phyloP scores from a whole-genome alignment of 202 grass and related monocot genomes.

The Zoysia matrella region DNA sequence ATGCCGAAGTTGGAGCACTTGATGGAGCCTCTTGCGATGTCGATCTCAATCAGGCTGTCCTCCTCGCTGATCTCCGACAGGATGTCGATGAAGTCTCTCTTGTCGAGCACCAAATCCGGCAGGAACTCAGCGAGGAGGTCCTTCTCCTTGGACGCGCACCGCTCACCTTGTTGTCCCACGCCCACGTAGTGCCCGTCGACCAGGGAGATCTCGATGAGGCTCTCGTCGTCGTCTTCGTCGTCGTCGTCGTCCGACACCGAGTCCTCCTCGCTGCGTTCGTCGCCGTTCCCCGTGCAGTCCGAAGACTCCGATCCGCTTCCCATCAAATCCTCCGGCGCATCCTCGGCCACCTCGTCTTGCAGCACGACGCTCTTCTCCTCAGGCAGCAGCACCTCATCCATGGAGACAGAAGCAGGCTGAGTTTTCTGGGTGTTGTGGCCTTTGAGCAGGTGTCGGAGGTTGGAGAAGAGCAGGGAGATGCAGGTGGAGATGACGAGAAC shows the following conservation, averaged over 20 bases:
- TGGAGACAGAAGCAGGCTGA: conserved; percentile 19
- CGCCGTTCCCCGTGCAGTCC: conserved; percentile 6
- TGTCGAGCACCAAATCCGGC: conserved; percentile 65
- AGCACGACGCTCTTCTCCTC: conserved; percentile 39
- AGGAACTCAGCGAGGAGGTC: conserved; percentile 51
- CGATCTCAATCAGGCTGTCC: conserved; percentile 97
- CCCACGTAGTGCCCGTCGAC: conserved; percentile 65
- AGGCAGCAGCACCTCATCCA: conserved; percentile 31
- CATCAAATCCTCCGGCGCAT: neutral
- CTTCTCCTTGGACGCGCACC: conserved; percentile 44
- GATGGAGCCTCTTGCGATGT: conserved; percentile 90
- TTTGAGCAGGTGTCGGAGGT: conserved; percentile 45
- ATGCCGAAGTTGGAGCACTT: conserved; percentile 69
- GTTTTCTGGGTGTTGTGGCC: conserved; percentile 12
- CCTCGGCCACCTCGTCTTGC: conserved; percentile 22
- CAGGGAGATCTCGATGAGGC: conserved; percentile 91
- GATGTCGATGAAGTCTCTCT: conserved; percentile 69
- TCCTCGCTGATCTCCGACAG: conserved; percentile 84
- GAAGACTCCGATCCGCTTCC: conserved; percentile 38
- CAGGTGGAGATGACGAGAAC: conserved; percentile 59
- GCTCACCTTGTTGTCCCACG: conserved; percentile 34
- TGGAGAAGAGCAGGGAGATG: conserved; percentile 68
- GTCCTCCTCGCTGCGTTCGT: conserved; percentile 38
- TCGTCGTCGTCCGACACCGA: conserved; percentile 35
- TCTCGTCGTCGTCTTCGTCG: conserved; percentile 55